phyloP scores from a whole-genome alignment of 345 rosid species.

The Syzygium aqueum region DNA sequence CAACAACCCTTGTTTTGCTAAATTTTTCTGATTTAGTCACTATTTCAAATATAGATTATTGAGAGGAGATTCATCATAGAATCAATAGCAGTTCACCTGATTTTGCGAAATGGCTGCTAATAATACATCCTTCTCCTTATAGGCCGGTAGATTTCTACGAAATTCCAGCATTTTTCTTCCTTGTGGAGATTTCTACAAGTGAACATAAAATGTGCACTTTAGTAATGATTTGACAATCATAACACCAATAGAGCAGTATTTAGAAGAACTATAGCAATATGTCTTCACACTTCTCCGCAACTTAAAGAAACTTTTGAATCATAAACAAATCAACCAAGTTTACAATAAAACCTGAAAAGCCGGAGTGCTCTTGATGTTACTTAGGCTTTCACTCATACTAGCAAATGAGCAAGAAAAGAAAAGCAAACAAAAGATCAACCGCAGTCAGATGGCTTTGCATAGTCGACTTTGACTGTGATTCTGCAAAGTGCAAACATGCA shows the following conservation, averaged over 20 bases:
- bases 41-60: background rate
- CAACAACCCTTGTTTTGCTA: background rate
- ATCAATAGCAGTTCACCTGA: conserved; percentile 41
- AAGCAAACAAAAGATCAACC: background rate
- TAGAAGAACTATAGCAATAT: background rate
- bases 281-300: background rate
- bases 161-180: conserved; percentile 59
- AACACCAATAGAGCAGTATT: background rate
- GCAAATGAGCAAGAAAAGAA: background rate
- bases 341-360: background rate
- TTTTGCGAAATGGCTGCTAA: conserved; percentile 46
- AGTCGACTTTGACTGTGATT: background rate
- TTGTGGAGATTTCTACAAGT: conserved; percentile 49
- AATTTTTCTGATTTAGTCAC: background rate
- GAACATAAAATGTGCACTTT: background rate
- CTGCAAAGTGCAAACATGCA: background rate
- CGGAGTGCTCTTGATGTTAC: background rate
- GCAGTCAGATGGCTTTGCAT: background rate
- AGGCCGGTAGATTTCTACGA: conserved; percentile 77
- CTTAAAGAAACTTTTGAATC: background rate
- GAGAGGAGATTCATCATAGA: background rate
- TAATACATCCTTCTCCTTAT: conserved; percentile 61
- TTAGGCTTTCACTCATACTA: background rate
- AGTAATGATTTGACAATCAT: background rate
- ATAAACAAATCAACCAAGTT: background rate